Percentiles rank a stretch among this genome's conserved stretches.
Conservation (phyloP, 2,329 filamentous ascomycete genomes). For the Verticillium alfalfae region DNA sequence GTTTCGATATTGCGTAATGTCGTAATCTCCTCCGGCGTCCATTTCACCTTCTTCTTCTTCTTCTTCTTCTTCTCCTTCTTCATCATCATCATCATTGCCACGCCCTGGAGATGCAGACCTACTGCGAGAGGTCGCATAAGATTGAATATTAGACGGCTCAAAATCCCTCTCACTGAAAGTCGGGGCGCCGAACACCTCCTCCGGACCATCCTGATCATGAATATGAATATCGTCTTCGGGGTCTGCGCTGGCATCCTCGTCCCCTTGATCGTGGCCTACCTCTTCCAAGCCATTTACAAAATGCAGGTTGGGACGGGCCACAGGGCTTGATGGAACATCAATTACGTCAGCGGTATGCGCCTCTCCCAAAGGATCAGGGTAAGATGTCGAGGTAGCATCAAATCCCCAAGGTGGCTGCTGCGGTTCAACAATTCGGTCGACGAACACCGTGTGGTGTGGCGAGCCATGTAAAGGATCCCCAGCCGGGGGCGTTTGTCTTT, state of each 20-base stretch:
- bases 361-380: neutral
- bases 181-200: neutral
- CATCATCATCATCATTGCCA: constrained; percentile 4
- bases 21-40: constrained; percentile 11
- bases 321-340: neutral
- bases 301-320: neutral
- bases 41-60: neutral
- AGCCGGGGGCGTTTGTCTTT: neutral
- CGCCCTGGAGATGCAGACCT: neutral
- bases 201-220: constrained; percentile 4
- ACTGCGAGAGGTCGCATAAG: neutral
- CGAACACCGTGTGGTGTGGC: constrained; percentile 1
- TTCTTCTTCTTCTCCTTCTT: too few species aligned
- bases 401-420: constrained; percentile 8
- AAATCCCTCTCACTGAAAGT: constrained; percentile 6
- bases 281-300: neutral
- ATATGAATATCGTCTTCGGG: neutral
- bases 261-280: neutral
- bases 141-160: neutral
- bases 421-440: constrained; percentile 8
- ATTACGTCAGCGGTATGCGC: neutral
- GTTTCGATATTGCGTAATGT: constrained; percentile 11
- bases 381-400: neutral
- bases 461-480: neutral
- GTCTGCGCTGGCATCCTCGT: neutral